A percentile compares a stretch with the other conserved stretches of the same genome.
Conservation (phyloP, 768 basidiomycete genomes). For the Trametes gibbosa region DNA sequence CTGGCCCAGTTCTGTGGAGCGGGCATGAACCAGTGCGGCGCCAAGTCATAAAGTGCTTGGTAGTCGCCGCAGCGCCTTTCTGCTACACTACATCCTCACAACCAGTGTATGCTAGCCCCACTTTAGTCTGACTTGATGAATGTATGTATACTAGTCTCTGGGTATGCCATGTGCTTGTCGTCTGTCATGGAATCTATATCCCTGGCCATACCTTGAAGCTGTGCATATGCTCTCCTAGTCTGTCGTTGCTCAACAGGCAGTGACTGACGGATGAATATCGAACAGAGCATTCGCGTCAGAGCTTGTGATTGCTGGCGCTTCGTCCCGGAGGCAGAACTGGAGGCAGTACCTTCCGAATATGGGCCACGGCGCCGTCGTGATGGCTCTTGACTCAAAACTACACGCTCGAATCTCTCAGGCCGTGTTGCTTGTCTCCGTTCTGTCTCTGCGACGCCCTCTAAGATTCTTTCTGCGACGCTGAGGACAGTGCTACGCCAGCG, state of each 20-base stretch:
- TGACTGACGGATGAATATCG: not conserved
- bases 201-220: no score
- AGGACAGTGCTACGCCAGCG: not conserved
- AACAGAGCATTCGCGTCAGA: not conserved
- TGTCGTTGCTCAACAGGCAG: not conserved
- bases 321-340: constrained; percentile 2
- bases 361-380: constrained; percentile 9
- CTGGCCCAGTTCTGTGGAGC: constrained; percentile 90
- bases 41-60: constrained; percentile 20
- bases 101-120: constrained; percentile 8
- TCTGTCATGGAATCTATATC: not conserved
- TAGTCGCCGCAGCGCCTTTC: not conserved
- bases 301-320: not conserved
- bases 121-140: not conserved
- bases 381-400: constrained; percentile 7
- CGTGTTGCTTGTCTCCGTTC: not conserved
- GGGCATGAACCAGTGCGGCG: constrained; percentile 64
- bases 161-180: not conserved
- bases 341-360: constrained; percentile 7
- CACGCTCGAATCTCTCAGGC: constrained; percentile 4
- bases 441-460: not conserved
- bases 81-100: not conserved
- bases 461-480: not conserved
- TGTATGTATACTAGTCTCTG: constrained; percentile 6
- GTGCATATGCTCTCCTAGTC: no score